Evolutionary conservation across 2,329 filamentous ascomycete species (phyloP), one percentile per base, ranked within the genome.

Genomic region (Botrytis pseudocinerea): DNA sequence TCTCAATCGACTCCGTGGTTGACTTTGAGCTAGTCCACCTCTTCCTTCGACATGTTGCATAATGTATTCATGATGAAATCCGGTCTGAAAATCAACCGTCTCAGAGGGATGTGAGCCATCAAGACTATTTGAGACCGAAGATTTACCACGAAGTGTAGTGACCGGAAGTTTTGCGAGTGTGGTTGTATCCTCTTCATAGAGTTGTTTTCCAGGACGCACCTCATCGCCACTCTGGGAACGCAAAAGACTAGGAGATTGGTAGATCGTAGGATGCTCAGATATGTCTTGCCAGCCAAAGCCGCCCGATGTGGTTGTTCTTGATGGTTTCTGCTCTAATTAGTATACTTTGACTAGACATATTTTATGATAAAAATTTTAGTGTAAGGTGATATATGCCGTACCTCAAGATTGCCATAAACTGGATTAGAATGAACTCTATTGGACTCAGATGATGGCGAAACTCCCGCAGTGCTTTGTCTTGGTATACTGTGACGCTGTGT

Each of bases 1-100:
- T 72, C 72, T 69, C 78, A 62, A 59, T 78, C 76, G 61, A 75
- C 70, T 54, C 68, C 74, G 42, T 54, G 54, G 71, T 38, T 73
- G 70, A n/a, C 48, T 75, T 44, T 69, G 48, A 44, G 51, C 54
- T 16, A 61, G 16, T 16, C 32, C 32, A 16, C 35, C 60, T 46
- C 75, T 71, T 38, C 72, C 75, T 32, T 74, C 72, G 38, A 75
- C 73, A 70, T 75, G 70, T 59, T 75, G 74, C 46, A 73, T 54
- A 51, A 68, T 71, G 54, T 69, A 72, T 44, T 69, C 75, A 73
- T 76, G 70, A n/a, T 66, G 61, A 61, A 72, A 77, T 40, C 77
- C 77, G n/a, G 74, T 73, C 60, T 76, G 73, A 54, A 80, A 78
- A 61, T 79, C 78, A 51, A 80, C 57, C 16, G 74, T 75, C 42